Percentiles rank a stretch among this genome's conserved stretches.
These are phyloP conservation scores for Lodderomyces metapsilosis DNA, from an alignment of 1,139 yeast genomes.

Conservation along the genomic window DNA sequence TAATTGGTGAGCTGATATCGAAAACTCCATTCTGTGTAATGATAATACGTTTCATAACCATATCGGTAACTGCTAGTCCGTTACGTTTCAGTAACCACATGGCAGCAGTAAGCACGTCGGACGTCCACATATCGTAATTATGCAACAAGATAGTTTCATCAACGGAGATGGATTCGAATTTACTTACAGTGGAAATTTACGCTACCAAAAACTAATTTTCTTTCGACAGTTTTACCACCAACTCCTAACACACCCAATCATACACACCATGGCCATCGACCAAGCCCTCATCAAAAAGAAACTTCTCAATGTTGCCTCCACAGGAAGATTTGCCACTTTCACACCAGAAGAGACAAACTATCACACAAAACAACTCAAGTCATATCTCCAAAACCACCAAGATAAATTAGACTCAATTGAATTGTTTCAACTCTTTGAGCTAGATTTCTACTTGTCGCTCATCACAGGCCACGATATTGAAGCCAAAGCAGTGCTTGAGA, in stretches of 20 bases:
- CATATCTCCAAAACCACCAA: constrained; percentile 1
- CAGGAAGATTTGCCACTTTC: constrained; percentile 38
- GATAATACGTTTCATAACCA: too few species aligned
- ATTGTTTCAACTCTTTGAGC: constrained; percentile 60
- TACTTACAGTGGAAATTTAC: too few species aligned
- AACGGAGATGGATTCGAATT: too few species aligned
- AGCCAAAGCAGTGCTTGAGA: constrained; percentile 65
- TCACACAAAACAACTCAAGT: constrained; percentile 1
- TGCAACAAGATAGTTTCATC: too few species aligned
- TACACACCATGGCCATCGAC: constrained; percentile 7
- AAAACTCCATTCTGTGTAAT: too few species aligned
- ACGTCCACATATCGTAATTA: too few species aligned
- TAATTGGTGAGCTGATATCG: too few species aligned
- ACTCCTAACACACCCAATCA: neutral
- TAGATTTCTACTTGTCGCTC: constrained; percentile 67
- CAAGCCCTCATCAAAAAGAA: constrained; percentile 22
- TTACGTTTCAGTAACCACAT: too few species aligned
- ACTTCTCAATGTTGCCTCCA: constrained; percentile 23
- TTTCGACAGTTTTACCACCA: neutral
- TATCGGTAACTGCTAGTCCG: too few species aligned
- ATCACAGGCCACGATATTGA: constrained; percentile 49
- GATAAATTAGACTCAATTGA: constrained; percentile 25
- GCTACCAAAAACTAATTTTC: neutral
- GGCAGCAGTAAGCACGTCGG: too few species aligned
- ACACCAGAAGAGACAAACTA: constrained; percentile 22